A percentile compares a stretch with the other conserved stretches of the same genome.
phyloP scores from a whole-genome alignment of 2,329 filamentous ascomycete species.

The Pseudocercospora fuligena region DNA sequence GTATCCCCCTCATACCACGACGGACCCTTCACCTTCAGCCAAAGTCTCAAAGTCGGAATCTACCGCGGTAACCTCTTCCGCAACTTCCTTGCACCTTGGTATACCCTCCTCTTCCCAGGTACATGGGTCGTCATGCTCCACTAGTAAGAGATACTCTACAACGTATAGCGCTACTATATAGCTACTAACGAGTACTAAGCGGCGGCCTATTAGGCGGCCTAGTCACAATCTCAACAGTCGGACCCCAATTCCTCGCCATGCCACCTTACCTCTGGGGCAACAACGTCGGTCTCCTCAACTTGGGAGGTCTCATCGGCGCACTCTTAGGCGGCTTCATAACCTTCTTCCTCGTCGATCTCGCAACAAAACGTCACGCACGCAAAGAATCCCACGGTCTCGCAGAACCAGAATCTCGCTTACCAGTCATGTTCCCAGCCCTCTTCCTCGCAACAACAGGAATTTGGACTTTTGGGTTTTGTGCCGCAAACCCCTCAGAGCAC shows the following conservation, averaged over 20 bases:
- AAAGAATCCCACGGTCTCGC: conserved; percentile 44
- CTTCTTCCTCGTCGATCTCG: conserved; percentile 45
- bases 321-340: conserved; percentile 44
- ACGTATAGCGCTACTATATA: too few relatives aligned
- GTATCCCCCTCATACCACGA: conserved; percentile 25
- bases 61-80: conserved; percentile 42
- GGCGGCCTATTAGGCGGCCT: conserved; percentile 49
- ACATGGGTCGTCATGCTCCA: conserved; percentile 49
- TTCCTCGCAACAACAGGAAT: conserved; percentile 46
- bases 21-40: conserved; percentile 41
- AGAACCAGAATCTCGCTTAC: conserved; percentile 48
- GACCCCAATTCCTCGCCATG: conserved; percentile 42
- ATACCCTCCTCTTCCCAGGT: conserved; percentile 46
- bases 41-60: conserved; percentile 44
- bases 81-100: conserved; percentile 46
- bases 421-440: conserved; percentile 46
- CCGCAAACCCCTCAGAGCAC: conserved; percentile 42
- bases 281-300: conserved; percentile 45
- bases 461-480: conserved; percentile 47
- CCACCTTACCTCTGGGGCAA: conserved; percentile 51
- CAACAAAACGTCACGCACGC: conserved; percentile 44
- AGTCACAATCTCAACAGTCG: conserved; percentile 46
- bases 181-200: too few relatives aligned
- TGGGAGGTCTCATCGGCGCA: conserved; percentile 46
- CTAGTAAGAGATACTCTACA: too few relatives aligned